phyloP scores from a whole-genome alignment of 352 stramenopile genomes.

The Phytophthora lateralis region DNA sequence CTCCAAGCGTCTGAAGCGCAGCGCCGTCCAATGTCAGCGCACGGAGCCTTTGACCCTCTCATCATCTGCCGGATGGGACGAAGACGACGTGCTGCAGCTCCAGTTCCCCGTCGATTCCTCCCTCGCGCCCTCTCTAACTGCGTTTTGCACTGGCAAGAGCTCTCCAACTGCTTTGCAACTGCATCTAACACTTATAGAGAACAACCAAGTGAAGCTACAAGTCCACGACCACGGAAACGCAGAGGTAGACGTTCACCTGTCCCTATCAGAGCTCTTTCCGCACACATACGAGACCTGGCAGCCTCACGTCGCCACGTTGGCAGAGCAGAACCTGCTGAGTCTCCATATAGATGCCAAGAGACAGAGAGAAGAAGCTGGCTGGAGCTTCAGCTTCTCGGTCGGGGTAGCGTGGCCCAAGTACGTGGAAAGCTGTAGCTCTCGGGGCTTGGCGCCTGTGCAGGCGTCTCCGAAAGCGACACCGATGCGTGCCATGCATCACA shows the following conservation, averaged over 20 bases:
- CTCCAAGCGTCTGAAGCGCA: constrained; percentile 14
- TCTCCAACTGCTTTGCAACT: background rate
- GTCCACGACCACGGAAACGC: constrained; percentile 4
- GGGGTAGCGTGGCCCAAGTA: constrained; percentile 47
- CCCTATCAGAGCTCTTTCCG: constrained; percentile 35
- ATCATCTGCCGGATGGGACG: background rate
- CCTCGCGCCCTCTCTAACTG: constrained; percentile 7
- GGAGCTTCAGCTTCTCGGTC: constrained; percentile 33
- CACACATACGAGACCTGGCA: constrained; percentile 16
- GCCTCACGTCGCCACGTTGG: constrained; percentile 26
- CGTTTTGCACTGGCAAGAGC: constrained; percentile 1
- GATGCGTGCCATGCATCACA: constrained; percentile 38
- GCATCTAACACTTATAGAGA: constrained; percentile 21
- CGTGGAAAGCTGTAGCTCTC: constrained; percentile 15
- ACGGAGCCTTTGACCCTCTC: constrained; percentile 18
- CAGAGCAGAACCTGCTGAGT: constrained; percentile 34
- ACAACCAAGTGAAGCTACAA: constrained; percentile 18
- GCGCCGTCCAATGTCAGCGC: constrained; percentile 3
- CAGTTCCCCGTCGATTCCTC: constrained; percentile 17
- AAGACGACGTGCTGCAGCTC: constrained; percentile 9
- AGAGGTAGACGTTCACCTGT: constrained; percentile 7
- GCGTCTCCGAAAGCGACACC: constrained; percentile 15
- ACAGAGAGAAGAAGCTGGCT: constrained; percentile 10
- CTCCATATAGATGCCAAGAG: constrained; percentile 38
- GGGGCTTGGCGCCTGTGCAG: constrained; percentile 4